Evolutionary conservation across 2,329 filamentous ascomycete genomes (phyloP).

Genomic region (Lasiodiplodia citricola): DNA sequence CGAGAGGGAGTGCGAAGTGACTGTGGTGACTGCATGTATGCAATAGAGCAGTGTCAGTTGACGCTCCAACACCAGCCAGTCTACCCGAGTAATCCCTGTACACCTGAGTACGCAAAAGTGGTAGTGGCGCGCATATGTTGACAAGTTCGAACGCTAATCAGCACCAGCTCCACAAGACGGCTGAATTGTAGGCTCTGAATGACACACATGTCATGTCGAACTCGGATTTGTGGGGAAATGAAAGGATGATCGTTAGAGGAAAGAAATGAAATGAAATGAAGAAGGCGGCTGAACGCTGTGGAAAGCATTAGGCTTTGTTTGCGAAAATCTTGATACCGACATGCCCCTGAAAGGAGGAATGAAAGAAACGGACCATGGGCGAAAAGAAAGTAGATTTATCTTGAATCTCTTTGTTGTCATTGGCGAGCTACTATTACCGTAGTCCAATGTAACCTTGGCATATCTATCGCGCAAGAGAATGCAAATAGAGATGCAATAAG

Average conservation of each 20-base stretch:
- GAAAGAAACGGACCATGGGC: not conserved
- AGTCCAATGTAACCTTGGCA: not conserved
- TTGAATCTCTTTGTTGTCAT: not conserved
- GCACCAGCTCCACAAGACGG: not conserved
- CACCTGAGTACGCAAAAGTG: not conserved
- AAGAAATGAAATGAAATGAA: not conserved
- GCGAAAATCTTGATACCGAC: not conserved
- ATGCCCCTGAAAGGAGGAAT: not conserved
- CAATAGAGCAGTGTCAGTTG: not conserved
- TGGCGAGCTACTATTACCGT: not conserved
- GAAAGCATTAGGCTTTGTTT: not conserved
- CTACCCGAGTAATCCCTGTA: not conserved
- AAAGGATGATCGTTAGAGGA: not conserved
- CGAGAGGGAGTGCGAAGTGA: not conserved
- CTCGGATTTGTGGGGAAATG: not conserved
- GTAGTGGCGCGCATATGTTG: too few species aligned
- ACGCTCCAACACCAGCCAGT: not conserved
- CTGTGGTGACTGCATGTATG: not conserved
- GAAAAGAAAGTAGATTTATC: not conserved
- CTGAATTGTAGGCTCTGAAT: not conserved
- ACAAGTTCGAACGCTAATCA: not conserved
- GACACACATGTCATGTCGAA: not conserved
- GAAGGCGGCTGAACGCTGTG: not conserved
- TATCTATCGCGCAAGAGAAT: not conserved
- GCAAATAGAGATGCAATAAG: not conserved